Evolutionary conservation across 331 rosid genomes (phyloP).

Genomic region (Quercus tomentella): DNA sequence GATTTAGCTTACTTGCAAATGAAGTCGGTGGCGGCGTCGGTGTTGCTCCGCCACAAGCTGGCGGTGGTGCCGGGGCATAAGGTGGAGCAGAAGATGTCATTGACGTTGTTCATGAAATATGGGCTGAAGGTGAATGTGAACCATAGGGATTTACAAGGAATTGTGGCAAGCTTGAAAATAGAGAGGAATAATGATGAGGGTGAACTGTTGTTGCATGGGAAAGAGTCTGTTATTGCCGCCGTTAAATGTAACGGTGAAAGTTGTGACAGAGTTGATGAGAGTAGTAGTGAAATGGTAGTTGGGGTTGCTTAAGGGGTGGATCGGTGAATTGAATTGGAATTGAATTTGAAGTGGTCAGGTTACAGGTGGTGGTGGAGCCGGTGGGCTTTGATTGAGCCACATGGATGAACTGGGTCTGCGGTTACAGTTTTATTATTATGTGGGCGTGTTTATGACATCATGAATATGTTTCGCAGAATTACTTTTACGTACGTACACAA

Average conservation of each 20-base stretch:
- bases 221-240: background rate
- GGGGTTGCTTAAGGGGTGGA: slow-evolving; percentile 14
- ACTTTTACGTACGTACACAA: too few relatives aligned
- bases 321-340: background rate
- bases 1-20: slow-evolving; percentile 88
- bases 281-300: slow-evolving; percentile 6
- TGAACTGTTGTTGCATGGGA: slow-evolving; percentile 16
- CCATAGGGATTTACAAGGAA: slow-evolving; percentile 48
- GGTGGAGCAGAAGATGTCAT: slow-evolving; percentile 90
- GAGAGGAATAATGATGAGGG: slow-evolving; percentile 14
- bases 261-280: background rate
- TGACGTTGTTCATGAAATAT: slow-evolving; percentile 87
- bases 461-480: too few relatives aligned
- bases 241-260: slow-evolving; percentile 14
- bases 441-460: too few relatives aligned
- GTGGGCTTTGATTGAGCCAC: too few relatives aligned
- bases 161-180: slow-evolving; percentile 31
- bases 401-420: too few relatives aligned
- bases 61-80: slow-evolving; percentile 56
- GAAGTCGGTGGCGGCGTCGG: slow-evolving; percentile 83
- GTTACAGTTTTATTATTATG: too few relatives aligned
- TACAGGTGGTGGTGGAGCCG: too few relatives aligned
- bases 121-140: slow-evolving; percentile 71
- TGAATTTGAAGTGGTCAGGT: background rate
- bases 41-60: slow-evolving; percentile 71